Base-by-base conservation (phyloP, 441 rosid species). In the Eutrema salsugineum region DNA sequence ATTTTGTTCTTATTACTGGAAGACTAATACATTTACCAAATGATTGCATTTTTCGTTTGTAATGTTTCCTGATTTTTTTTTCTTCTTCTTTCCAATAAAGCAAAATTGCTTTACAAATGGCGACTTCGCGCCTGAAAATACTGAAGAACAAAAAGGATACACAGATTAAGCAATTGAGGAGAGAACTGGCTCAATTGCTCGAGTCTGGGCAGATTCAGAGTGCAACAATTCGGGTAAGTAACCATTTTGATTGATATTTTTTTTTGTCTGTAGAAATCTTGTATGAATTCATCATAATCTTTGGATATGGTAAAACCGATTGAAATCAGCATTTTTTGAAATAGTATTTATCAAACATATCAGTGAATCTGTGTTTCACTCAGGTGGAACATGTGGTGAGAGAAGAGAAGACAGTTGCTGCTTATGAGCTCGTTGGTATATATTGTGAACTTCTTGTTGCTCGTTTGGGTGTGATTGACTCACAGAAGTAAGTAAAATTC, bases 381-480 rank as follows among this genome's bases (percentile, higher is more conserved):
- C 27, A 77, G 98, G 98, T 93, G 48, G 98, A 93, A 73, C 98
- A 93, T 87, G 88, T 87, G 40, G 88, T 88, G 69, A 81, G 91
- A 75, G 98, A 93, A 85, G 91, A 90, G 82, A 93, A 90, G 84
- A 88, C 86, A 17, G 66, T 87, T 81, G 91, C 91, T 0, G 97
- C 95, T 9, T 93, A 85, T 78, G 94, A 88, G 43, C 93, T 93
- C 63, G 76, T 88, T 56, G 89, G 87, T 83, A 82, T 93, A 68
- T 93, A 87, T 77, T 90, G 95, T 49, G 95, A 90, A 68, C 87
- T 90, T 39, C 79, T 93, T 51, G 93, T 81, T 3, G 85, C 86
- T 10, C 98, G 93, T 35, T 68, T 91, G 80, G 83, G 86, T 6
- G 86, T 87, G 15, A 77, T 92, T n/a, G 93, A 92, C 62, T 88